Percentiles rank a stretch among this genome's conserved stretches.
These are phyloP conservation scores for Saturnispora zaruensis DNA, from an alignment of 805 yeast species.

Conservation along the genomic window DNA sequence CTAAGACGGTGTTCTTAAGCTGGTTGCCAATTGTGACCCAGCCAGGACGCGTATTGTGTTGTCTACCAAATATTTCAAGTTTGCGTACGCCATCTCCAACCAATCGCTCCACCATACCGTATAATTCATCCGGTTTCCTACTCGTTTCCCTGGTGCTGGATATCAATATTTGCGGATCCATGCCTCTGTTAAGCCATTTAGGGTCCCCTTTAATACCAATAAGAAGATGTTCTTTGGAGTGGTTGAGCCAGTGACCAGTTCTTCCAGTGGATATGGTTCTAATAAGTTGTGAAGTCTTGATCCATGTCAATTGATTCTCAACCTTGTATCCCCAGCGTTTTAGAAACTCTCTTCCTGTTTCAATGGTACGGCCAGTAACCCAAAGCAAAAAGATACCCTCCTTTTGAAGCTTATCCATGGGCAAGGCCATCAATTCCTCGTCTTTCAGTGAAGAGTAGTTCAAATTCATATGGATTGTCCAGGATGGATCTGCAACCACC, in stretches of 20 bases:
- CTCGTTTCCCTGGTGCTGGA: conserved; percentile 82
- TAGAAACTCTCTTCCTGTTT: conserved; percentile 72
- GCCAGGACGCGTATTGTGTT: conserved; percentile 78
- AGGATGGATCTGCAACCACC: conserved; percentile 88
- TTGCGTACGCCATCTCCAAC: conserved; percentile 74
- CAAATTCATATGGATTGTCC: conserved; percentile 88
- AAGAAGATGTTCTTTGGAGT: conserved; percentile 82
- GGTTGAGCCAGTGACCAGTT: conserved; percentile 96
- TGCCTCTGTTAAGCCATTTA: conserved; percentile 52
- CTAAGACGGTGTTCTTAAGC: conserved; percentile 47
- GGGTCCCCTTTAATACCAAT: conserved; percentile 83
- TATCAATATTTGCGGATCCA: conserved; percentile 72
- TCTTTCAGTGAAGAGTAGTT: conserved; percentile 76
- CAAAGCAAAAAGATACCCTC: conserved; percentile 80
- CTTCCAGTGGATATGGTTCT: conserved; percentile 91
- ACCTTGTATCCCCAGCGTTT: conserved; percentile 75
- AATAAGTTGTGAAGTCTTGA: conserved; percentile 78
- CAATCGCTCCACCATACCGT: conserved; percentile 75
- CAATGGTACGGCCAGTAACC: conserved; percentile 95
- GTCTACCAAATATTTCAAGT: conserved; percentile 82
- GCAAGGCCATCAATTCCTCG: conserved; percentile 57
- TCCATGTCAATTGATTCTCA: conserved; percentile 80
- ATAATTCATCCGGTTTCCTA: conserved; percentile 85
- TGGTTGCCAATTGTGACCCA: conserved; percentile 88
- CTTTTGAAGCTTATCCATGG: conserved; percentile 61